Conservation (phyloP, 176 grass and related monocot genomes). For the Carex parvula region DNA sequence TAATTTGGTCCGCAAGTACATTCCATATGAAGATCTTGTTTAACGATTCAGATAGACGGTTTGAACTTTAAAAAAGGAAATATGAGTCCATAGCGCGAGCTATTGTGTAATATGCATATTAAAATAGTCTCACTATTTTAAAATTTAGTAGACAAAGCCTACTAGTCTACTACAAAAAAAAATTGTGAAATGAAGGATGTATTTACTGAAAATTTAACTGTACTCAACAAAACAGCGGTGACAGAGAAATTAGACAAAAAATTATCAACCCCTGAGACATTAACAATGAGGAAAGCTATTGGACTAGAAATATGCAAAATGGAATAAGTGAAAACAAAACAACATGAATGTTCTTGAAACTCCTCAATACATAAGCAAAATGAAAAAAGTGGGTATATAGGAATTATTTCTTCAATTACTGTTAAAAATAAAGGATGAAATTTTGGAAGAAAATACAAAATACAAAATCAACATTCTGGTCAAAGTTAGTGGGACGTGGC, state of each 20-base stretch:
- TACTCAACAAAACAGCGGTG: background rate
- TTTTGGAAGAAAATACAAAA: background rate
- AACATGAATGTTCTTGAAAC: background rate
- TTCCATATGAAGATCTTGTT: too few species aligned
- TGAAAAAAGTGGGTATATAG: too few species aligned
- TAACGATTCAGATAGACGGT: too few species aligned
- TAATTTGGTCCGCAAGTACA: too few species aligned
- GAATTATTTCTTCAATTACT: background rate
- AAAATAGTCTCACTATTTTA: too few species aligned
- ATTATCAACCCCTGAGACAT: too few species aligned
- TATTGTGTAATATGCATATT: too few species aligned
- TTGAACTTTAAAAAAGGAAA: too few species aligned
- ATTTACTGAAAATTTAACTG: background rate
- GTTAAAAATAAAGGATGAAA: background rate
- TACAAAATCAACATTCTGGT: background rate
- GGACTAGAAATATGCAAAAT: background rate
- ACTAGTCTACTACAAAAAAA: too few species aligned
- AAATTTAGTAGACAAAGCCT: background rate
- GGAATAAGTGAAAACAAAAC: too few species aligned
- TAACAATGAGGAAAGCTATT: too few species aligned
- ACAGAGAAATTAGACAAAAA: background rate
- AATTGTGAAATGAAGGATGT: background rate
- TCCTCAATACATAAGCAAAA: background rate
- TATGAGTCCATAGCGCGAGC: too few species aligned
- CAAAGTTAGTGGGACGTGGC: background rate